Conservation (phyloP, 116 monocot species). For the Iris pallida region DNA sequence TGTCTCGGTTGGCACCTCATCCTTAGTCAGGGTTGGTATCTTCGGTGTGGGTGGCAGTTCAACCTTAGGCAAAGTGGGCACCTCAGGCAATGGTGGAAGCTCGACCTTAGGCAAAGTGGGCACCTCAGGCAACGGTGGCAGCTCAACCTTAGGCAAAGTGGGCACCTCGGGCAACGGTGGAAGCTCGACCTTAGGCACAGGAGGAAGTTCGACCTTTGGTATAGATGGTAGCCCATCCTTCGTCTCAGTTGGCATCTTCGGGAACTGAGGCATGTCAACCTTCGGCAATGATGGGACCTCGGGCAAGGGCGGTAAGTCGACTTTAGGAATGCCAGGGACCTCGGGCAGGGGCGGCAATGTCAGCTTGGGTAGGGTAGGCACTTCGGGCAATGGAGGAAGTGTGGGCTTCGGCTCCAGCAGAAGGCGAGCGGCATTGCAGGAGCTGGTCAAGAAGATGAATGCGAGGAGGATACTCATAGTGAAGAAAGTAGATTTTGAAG, state of each 20-base stretch:
- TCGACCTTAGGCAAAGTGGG: neutral
- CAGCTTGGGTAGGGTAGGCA: neutral
- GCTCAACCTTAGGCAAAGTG: neutral
- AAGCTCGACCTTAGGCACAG: no score
- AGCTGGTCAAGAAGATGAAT: neutral
- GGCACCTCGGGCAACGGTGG: neutral
- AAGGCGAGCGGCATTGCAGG: neutral
- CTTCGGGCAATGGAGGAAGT: neutral
- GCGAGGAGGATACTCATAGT: neutral
- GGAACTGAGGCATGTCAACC: neutral
- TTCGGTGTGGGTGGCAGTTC: no score
- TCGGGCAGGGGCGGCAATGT: neutral
- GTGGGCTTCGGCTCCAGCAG: neutral
- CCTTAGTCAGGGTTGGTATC: neutral
- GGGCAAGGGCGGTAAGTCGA: neutral
- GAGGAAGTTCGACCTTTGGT: neutral
- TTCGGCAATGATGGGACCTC: neutral
- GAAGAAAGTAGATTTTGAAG: neutral
- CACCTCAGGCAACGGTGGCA: neutral
- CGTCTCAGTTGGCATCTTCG: neutral
- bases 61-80: neutral
- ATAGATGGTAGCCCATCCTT: neutral
- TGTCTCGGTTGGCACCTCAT: neutral
- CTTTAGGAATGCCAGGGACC: neutral
- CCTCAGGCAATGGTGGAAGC: neutral